A percentile compares a stretch with the other conserved stretches of the same genome.
Conservation (phyloP, 805 yeast species). For the Candida verbasci region DNA sequence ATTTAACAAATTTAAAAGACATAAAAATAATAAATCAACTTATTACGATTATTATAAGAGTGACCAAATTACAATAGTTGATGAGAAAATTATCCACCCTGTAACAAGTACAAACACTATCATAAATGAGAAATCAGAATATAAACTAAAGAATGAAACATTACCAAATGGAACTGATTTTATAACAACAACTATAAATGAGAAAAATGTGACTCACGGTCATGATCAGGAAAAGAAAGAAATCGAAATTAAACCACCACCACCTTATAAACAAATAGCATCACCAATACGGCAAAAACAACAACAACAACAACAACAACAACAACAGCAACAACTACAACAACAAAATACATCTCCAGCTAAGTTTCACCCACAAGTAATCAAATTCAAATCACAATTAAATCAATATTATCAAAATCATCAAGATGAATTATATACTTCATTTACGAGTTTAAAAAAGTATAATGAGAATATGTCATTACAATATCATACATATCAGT, state of each 20-base stretch:
- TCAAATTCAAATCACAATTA: conserved; percentile 5
- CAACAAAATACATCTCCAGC: not conserved
- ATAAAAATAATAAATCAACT: too few relatives aligned
- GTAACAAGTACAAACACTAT: not conserved
- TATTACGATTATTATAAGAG: not conserved
- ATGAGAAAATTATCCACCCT: not conserved
- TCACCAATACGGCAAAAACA: not conserved
- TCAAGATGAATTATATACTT: not conserved
- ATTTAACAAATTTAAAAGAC: not conserved
- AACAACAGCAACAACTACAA: not conserved
- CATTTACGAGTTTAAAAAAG: not conserved
- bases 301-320: not conserved
- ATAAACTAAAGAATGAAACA: not conserved
- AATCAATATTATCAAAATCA: conserved; percentile 1
- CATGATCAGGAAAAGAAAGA: not conserved
- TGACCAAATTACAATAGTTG: conserved; percentile 6
- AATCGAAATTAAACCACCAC: conserved; percentile 1
- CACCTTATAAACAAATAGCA: conserved; percentile 2
- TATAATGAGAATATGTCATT: not conserved
- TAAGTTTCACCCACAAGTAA: not conserved
- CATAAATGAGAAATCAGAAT: not conserved
- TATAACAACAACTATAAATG: not conserved
- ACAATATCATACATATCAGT: not conserved
- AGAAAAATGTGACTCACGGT: not conserved
- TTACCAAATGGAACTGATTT: not conserved